Conservation (phyloP, 2,329 filamentous ascomycete species). For the Aspergillus tanneri region DNA sequence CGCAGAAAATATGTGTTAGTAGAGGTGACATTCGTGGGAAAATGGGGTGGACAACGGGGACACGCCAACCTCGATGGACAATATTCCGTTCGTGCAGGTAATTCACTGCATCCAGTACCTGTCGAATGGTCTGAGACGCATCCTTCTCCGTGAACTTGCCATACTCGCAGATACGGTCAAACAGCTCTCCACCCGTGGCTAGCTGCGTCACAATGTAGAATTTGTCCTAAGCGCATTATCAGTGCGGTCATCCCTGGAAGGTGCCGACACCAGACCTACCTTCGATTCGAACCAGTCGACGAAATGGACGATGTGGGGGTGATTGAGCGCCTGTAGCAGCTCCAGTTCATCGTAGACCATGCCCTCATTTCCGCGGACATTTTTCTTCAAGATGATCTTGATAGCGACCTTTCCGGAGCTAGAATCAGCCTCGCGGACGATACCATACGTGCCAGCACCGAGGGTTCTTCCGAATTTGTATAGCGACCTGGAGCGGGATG, state of each 20-base stretch:
- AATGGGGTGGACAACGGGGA: not conserved
- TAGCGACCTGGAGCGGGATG: constrained; percentile 60
- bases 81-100: constrained; percentile 94
- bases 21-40: not conserved
- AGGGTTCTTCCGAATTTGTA: constrained; percentile 93
- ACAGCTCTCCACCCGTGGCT: constrained; percentile 91
- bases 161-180: constrained; percentile 96
- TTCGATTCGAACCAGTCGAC: constrained; percentile 99
- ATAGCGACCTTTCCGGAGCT: constrained; percentile 81
- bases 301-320: constrained; percentile 95
- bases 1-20: too few relatives aligned
- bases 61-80: constrained; percentile 77
- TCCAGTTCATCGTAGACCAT: constrained; percentile 98
- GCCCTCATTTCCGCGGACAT: constrained; percentile 94
- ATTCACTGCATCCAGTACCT: constrained; percentile 88
- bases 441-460: constrained; percentile 95
- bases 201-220: constrained; percentile 99
- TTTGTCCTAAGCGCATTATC: constrained; percentile 70
- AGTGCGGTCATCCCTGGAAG: constrained; percentile 3
- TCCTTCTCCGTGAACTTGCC: constrained; percentile 99
- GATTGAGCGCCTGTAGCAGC: constrained; percentile 85
- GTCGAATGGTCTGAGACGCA: constrained; percentile 89
- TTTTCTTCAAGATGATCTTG: constrained; percentile 99
- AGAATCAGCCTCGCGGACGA: constrained; percentile 91
- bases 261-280: constrained; percentile 52